Evolutionary conservation across 2,329 filamentous ascomycete genomes (phyloP).

Genomic region (Aaosphaeria arxii): DNA sequence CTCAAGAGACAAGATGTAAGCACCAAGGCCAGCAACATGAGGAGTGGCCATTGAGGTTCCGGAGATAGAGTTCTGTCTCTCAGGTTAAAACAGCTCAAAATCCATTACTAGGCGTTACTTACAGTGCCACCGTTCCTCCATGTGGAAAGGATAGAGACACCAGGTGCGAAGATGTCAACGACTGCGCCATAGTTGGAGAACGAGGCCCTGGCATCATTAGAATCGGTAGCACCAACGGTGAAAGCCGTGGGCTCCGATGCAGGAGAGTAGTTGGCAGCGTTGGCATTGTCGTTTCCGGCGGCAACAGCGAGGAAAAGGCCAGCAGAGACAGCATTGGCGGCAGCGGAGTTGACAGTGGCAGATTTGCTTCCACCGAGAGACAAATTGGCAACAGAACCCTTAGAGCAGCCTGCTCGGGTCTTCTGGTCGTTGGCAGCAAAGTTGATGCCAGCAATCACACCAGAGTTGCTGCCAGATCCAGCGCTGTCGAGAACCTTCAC

Average conservation of each 20-base stretch:
- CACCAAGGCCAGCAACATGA: constrained; percentile 67
- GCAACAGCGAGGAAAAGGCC: constrained; percentile 42
- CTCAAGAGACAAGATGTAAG: constrained; percentile 61
- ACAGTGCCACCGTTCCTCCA: constrained; percentile 42
- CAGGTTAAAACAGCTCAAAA: constrained; percentile 13
- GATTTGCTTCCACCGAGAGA: constrained; percentile 40
- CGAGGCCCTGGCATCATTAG: constrained; percentile 29
- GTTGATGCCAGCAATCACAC: constrained; percentile 40
- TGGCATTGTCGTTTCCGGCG: constrained; percentile 35
- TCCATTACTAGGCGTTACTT: constrained; percentile 3
- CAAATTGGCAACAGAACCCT: constrained; percentile 37
- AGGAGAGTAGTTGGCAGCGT: constrained; percentile 35
- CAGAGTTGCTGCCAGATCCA: constrained; percentile 40
- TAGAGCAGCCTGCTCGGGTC: constrained; percentile 30
- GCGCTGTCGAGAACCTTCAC: constrained; percentile 39
- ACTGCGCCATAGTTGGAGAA: constrained; percentile 41
- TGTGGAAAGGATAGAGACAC: constrained; percentile 46
- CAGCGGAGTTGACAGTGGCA: constrained; percentile 37
- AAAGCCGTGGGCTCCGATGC: constrained; percentile 37
- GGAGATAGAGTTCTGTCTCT: constrained; percentile 51
- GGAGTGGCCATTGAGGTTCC: constrained; percentile 68
- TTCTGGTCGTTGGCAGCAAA: constrained; percentile 30
- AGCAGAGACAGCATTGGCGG: constrained; percentile 30
- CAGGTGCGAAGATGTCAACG: constrained; percentile 40
- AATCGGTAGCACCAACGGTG: constrained; percentile 41